Percentiles rank a stretch among this genome's conserved stretches.
phyloP scores from a whole-genome alignment of 2,329 filamentous ascomycete species.

The Aspergillus phoenicis region DNA sequence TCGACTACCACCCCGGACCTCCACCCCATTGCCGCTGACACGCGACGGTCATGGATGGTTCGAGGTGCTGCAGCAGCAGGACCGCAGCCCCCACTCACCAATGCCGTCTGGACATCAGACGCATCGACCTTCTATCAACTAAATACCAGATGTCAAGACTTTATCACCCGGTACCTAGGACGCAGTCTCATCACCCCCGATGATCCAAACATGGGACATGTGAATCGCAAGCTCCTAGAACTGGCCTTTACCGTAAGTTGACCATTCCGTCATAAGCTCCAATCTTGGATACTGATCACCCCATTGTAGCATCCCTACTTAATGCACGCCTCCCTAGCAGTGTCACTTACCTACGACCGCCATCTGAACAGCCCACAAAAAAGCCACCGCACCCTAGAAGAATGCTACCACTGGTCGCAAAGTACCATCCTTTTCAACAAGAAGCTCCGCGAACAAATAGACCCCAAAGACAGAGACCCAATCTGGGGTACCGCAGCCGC shows the following conservation, averaged over 20 bases:
- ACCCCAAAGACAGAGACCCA: conserved; percentile 44
- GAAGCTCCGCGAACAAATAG: conserved; percentile 39
- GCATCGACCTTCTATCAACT: conserved; percentile 38
- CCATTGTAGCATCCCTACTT: conserved; percentile 45
- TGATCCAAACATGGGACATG: conserved; percentile 41
- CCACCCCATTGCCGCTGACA: conserved; percentile 34
- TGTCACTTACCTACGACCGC: conserved; percentile 45
- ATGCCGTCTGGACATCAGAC: conserved; percentile 42
- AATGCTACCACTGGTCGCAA: conserved; percentile 50
- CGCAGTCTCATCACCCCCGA: conserved; percentile 42
- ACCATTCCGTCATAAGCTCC: no score
- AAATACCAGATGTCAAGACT: conserved; percentile 46
- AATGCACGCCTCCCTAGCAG: conserved; percentile 52
- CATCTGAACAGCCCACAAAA: conserved; percentile 23
- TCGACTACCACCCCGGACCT: conserved; percentile 39
- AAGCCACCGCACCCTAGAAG: conserved; percentile 36
- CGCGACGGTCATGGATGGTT: conserved; percentile 20
- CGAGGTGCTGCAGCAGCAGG: conserved; percentile 18
- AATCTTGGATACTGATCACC: no score
- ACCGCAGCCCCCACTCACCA: conserved; percentile 29
- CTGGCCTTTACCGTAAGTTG: conserved; percentile 44
- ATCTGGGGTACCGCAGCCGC: conserved; percentile 53
- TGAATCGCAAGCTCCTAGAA: conserved; percentile 44
- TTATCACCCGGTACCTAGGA: conserved; percentile 45
- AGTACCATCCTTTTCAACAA: conserved; percentile 46